Base-by-base conservation (phyloP, 345 rosid genomes). In the Hypericum androsaemum region DNA sequence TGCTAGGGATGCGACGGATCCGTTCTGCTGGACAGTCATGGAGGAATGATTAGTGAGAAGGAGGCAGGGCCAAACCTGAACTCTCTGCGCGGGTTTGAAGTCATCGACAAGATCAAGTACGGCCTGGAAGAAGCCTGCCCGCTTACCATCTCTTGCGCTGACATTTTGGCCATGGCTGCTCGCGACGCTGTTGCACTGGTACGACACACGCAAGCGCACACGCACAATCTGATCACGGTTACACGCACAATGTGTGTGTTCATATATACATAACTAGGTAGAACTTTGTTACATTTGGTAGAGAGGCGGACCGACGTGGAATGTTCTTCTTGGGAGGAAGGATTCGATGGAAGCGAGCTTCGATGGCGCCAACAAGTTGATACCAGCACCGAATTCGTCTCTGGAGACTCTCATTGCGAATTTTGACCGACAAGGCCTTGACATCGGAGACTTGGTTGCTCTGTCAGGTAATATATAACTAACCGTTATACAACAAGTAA, bases 301-400 rank as follows among this genome's bases (percentile, higher is more conserved):
- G 88, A 80, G 97, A 68, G 87, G 87, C 47, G 88, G 97, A 3
- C 89, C 84, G 16, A 62, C 69, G 38, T 82, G 95, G 95, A 62
- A 76, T 36, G 87, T 82, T 5, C 53, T 41, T 54, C 58, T 79
- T 37, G 95, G 97, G 14, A 82, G 95, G 53, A 79, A 71, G 75
- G 95, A 88, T 75, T 81, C 95, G 0, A 13, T 83, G 37, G 67
- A 65, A 55, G 83, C 95, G 40, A 84, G 97, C 64, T 71, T 82
- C 36, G 60, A 72, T 28, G 87, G 89, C 7, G 92, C 97, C 56
- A 81, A 79, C 62, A 62, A 59, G 62, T 79, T 56, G 53, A 70
- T 88, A 56, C 95, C 92, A n/a, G 17, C 80, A 40, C 95, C 97
- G 43, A 88, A 83, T 67, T 79, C 82, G 28, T 75, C 97, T 0